Conservation (phyloP, 176 grass and related monocot genomes). For the Carex parvula region DNA sequence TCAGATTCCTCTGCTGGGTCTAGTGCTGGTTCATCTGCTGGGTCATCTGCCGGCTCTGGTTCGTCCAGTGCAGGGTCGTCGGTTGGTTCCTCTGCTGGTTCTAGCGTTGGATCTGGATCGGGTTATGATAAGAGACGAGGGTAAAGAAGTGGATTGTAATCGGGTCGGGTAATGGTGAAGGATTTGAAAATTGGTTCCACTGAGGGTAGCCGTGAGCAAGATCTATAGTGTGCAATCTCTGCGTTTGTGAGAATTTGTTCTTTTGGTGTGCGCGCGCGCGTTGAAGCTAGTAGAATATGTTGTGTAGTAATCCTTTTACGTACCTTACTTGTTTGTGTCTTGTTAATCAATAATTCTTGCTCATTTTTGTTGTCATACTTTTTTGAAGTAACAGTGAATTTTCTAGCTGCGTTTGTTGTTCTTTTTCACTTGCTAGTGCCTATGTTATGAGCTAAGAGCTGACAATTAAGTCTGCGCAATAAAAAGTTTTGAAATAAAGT, state of each 20-base stretch:
- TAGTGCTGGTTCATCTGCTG: slow-evolving; percentile 28
- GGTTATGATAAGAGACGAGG: slow-evolving; percentile 13
- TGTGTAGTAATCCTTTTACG: neutral
- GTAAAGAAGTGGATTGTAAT: too few species aligned
- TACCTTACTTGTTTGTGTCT: neutral
- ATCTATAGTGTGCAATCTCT: neutral
- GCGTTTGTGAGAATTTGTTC: neutral
- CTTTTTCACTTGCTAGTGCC: too few species aligned
- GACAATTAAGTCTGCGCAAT: too few species aligned
- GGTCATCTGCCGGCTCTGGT: slow-evolving; percentile 22
- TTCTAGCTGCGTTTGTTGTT: too few species aligned
- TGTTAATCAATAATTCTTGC: neutral
- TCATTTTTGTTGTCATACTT: neutral
- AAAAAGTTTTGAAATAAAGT: too few species aligned
- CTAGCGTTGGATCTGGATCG: neutral
- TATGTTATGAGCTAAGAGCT: too few species aligned
- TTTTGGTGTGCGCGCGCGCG: neutral
- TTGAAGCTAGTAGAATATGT: neutral
- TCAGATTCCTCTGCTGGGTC: slow-evolving; percentile 44
- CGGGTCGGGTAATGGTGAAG: too few species aligned
- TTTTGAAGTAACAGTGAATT: too few species aligned
- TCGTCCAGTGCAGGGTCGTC: slow-evolving; percentile 39
- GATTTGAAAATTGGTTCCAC: too few species aligned
- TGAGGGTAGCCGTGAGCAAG: neutral
- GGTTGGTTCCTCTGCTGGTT: slow-evolving; percentile 31